Evolutionary conservation across 1,284 basidiomycete species (phyloP).

Genomic region (Ustilago loliicola): DNA sequence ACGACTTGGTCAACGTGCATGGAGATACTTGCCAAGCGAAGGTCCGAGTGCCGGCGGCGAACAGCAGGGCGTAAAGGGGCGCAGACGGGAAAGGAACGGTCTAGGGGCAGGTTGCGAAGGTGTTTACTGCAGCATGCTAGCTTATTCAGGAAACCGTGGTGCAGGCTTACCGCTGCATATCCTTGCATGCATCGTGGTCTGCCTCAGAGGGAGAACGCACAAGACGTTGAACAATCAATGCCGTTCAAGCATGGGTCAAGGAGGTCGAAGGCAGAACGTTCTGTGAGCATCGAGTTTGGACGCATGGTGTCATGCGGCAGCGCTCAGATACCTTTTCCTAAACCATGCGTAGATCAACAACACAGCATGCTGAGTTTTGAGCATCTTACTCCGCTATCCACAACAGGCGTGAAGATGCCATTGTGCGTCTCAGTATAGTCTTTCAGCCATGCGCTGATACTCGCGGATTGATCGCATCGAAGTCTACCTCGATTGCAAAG

Average conservation of each 20-base stretch:
- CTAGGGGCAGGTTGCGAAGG: background rate
- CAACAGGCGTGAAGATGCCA: background rate
- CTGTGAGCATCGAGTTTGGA: slow-evolving; percentile 9
- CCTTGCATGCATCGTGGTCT: slow-evolving; percentile 1
- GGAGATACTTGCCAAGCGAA: background rate
- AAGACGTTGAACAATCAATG: background rate
- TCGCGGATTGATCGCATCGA: background rate
- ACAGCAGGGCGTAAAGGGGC: background rate
- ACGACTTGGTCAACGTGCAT: background rate
- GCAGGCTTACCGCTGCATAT: slow-evolving; percentile 1
- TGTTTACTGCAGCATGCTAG: slow-evolving; percentile 3
- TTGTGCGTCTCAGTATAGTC: background rate
- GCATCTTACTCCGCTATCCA: background rate
- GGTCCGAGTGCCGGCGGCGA: background rate
- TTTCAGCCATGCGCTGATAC: background rate
- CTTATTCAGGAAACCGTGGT: slow-evolving; percentile 1
- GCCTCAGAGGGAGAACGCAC: background rate
- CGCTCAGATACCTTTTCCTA: background rate
- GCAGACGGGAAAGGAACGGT: background rate
- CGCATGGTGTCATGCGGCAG: background rate
- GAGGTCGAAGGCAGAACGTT: slow-evolving; percentile 22
- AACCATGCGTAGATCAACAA: slow-evolving; percentile 13
- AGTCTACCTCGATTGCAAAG: background rate
- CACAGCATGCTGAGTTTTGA: background rate
- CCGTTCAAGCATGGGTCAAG: background rate